phyloP scores from a whole-genome alignment of 2,329 filamentous ascomycete species.

The Microdochium trichocladiopsis region DNA sequence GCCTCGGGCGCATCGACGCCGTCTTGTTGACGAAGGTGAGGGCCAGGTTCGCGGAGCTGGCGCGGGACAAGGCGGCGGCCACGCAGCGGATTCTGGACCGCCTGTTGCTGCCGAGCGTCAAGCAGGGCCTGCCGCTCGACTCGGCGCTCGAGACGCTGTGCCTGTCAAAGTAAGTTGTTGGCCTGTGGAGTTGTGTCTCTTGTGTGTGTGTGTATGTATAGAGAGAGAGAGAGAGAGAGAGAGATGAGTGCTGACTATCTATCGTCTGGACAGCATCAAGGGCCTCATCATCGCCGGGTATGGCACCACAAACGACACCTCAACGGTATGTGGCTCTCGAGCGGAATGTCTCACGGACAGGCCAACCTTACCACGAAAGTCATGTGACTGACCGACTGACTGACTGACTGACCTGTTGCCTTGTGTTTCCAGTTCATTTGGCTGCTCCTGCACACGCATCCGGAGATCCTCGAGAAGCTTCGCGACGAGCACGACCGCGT shows the following conservation, averaged over 20 bases:
- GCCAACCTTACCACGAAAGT: background rate
- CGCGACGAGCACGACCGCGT: slow-evolving; percentile 24
- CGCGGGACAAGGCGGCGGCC: background rate
- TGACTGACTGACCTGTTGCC: background rate
- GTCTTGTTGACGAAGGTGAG: background rate
- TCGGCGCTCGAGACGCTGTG: background rate
- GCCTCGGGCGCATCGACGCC: background rate
- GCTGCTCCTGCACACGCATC: slow-evolving; percentile 6
- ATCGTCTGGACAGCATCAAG: background rate
- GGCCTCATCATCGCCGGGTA: background rate
- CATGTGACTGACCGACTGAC: too few relatives aligned
- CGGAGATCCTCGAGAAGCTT: slow-evolving; percentile 6
- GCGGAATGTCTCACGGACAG: background rate
- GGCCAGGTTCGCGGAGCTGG: background rate
- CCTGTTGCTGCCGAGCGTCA: background rate
- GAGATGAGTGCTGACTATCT: background rate
- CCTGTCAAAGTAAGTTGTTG: background rate
- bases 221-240: too few relatives aligned
- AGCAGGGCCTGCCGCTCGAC: background rate
- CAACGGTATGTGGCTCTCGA: background rate
- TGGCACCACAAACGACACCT: background rate
- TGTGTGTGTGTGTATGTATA: too few relatives aligned
- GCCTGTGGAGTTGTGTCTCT: background rate
- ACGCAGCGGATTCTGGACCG: background rate
- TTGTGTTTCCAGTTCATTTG: background rate